Base-by-base conservation (phyloP, 2,329 filamentous ascomycete species). In the Aschersonia sp. region DNA sequence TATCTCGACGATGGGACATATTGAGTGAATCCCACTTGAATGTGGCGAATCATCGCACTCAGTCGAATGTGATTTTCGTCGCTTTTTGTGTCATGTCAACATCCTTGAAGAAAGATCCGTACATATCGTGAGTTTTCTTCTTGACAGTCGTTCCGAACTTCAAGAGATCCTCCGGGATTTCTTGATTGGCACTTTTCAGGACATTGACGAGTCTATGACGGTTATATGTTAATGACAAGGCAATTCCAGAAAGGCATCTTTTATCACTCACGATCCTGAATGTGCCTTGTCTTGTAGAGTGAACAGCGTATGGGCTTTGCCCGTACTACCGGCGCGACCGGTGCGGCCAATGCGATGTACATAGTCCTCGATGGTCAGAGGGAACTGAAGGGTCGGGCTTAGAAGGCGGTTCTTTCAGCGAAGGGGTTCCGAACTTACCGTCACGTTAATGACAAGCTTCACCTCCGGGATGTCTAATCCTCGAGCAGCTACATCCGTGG, bases 91-190 rank as follows among this genome's bases (percentile, higher is more conserved):
- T 86, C 64, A 82, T 82, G 57, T 87, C 85, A 6, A 86, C 81
- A 57, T 96, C 88, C 68, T 92, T 95, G 74, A 85, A 95, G 64
- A 97, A 97, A 32, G 89, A 88, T 49, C 92, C 92, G 61, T 97
- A 98, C 45, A 86, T 85, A 59, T 89, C 85, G 69, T 98, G 92
- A 45, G 82, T 78, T 88, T 97, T 97, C 80, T 94, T 96, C 80
- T 97, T 98, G 47, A 98, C 92, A 1, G 91, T 97, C 29, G 89
- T 94, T 58, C 92, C 92, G 57, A 96, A 98, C 69, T 94, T 96
- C 64, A 97, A 73, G 40, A 98, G 71, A 30, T 87, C 85, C 43
- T 95, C 88, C 2, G 92, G 92, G 1, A 98, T 87, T 9, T 81
- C 75, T 66, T 98, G 92, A 54, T 88, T 87, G 30, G 92, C 89